A percentile compares a stretch with the other conserved stretches of the same genome.
These are phyloP conservation scores for Viridothelium virens DNA, from an alignment of 495 filamentous ascomycete species.

Conservation along the genomic window DNA sequence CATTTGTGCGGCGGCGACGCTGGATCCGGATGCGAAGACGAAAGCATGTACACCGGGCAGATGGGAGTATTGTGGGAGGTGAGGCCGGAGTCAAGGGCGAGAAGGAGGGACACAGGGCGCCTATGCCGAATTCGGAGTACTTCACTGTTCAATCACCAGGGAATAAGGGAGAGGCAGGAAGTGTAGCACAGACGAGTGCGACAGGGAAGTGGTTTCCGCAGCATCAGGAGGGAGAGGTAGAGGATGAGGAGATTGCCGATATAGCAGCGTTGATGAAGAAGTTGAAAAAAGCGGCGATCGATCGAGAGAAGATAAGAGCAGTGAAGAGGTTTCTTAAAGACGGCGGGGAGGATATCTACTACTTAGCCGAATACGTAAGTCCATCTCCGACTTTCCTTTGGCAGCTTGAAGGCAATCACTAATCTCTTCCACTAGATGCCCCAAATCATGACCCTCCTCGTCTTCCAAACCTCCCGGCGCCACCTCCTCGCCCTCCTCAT, in stretches of 20 bases:
- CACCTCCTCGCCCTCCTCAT: constrained; percentile 64
- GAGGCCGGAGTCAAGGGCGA: constrained; percentile 14
- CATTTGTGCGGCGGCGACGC: constrained; percentile 77
- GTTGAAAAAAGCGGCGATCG: constrained; percentile 63
- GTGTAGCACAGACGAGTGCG: constrained; percentile 10
- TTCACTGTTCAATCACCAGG: constrained; percentile 63
- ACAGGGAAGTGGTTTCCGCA: constrained; percentile 19
- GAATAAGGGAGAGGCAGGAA: constrained; percentile 25
- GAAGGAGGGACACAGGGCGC: constrained; percentile 27
- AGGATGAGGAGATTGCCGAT: constrained; percentile 53
- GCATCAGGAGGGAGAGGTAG: constrained; percentile 24
- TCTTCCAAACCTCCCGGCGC: constrained; percentile 82
- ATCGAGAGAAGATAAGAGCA: constrained; percentile 81
- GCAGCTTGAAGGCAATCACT: neutral
- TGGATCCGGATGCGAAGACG: constrained; percentile 85
- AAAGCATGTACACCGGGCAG: constrained; percentile 38
- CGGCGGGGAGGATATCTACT: constrained; percentile 69
- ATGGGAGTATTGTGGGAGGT: constrained; percentile 39
- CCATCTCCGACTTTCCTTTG: neutral
- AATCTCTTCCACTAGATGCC: constrained; percentile 48
- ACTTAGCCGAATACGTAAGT: constrained; percentile 58
- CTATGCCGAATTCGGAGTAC: constrained; percentile 73
- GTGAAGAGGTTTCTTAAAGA: constrained; percentile 72
- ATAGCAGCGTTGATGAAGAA: constrained; percentile 56
- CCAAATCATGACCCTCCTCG: constrained; percentile 73